A percentile compares a stretch with the other conserved stretches of the same genome.
Conservation (phyloP, 2,329 filamentous ascomycete genomes). For the Hypoxylon sp. region DNA sequence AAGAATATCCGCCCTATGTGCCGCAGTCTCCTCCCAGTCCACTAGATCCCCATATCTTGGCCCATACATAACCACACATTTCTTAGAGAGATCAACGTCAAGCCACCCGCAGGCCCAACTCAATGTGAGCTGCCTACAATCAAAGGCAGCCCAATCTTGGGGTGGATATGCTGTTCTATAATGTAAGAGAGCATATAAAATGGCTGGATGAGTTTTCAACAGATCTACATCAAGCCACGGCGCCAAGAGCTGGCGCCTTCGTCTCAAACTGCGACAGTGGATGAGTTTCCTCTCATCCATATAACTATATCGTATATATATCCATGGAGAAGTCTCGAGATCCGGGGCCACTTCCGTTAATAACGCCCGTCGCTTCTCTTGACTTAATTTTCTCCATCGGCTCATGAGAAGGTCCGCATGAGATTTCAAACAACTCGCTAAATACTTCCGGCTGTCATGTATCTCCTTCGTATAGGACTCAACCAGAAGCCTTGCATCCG, state of each 20-base stretch:
- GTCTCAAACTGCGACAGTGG: background rate
- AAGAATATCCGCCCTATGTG: slow-evolving; percentile 19
- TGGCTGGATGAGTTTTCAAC: slow-evolving; percentile 7
- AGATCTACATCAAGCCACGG: slow-evolving; percentile 15
- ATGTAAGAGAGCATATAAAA: slow-evolving; percentile 20
- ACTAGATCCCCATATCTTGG: slow-evolving; percentile 13
- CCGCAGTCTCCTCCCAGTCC: slow-evolving; percentile 10
- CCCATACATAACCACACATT: slow-evolving; percentile 16
- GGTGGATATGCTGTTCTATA: slow-evolving; percentile 17
- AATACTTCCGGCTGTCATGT: slow-evolving; percentile 8
- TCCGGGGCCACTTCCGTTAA: slow-evolving; percentile 10
- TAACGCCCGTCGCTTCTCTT: slow-evolving; percentile 6
- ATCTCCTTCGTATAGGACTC: slow-evolving; percentile 11
- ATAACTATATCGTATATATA: slow-evolving; percentile 9
- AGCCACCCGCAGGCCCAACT: slow-evolving; percentile 11
- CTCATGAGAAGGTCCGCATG: slow-evolving; percentile 23
- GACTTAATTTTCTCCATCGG: slow-evolving; percentile 20
- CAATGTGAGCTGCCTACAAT: slow-evolving; percentile 9
- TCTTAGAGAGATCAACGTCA: slow-evolving; percentile 12
- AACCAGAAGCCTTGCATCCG: background rate
- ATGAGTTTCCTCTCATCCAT: background rate
- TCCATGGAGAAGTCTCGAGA: slow-evolving; percentile 4
- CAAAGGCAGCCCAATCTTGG: slow-evolving; percentile 19
- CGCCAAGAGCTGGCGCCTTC: slow-evolving; percentile 6
- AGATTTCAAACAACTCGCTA: background rate